Conservation (phyloP, 2,329 filamentous ascomycete species). For the Pseudogymnoascus sp. region DNA sequence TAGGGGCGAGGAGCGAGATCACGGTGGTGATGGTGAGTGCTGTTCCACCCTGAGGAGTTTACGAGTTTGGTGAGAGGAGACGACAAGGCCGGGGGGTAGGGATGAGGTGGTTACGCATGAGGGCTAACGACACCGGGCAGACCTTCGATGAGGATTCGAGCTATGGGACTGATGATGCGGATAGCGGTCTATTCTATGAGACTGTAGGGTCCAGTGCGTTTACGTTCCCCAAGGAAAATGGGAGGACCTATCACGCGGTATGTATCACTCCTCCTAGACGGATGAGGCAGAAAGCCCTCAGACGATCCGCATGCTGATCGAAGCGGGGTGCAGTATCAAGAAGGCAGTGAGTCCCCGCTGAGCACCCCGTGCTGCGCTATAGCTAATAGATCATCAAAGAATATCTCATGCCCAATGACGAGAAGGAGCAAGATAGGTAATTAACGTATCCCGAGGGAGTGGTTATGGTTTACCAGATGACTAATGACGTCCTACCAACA, state of each 20-base stretch:
- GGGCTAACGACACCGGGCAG: not conserved
- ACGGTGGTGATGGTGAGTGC: slow-evolving; percentile 1
- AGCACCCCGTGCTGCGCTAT: not conserved
- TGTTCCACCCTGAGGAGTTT: not conserved
- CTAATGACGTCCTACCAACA: not conserved
- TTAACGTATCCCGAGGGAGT: not conserved
- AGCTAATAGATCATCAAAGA: not conserved
- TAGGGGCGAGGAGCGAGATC: not conserved
- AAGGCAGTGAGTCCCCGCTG: not conserved
- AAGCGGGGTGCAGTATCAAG: not conserved
- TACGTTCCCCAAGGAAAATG: not conserved
- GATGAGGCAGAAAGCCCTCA: not conserved
- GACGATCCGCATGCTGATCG: not conserved
- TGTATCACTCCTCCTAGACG: not conserved
- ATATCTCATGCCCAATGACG: slow-evolving; percentile 8
- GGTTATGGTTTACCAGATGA: not conserved
- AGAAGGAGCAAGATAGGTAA: slow-evolving; percentile 8
- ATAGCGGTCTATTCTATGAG: not conserved
- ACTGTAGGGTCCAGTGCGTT: slow-evolving; percentile 2
- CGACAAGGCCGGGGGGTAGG: not conserved
- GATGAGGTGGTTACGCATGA: not conserved
- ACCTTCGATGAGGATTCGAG: not conserved
- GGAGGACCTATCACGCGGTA: slow-evolving; percentile 6
- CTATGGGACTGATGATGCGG: slow-evolving; percentile 3
- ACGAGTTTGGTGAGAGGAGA: not conserved